These are phyloP conservation scores for Nothomitra cinnamomea DNA, from an alignment of 2,329 filamentous ascomycete species.

Conservation along the genomic window DNA sequence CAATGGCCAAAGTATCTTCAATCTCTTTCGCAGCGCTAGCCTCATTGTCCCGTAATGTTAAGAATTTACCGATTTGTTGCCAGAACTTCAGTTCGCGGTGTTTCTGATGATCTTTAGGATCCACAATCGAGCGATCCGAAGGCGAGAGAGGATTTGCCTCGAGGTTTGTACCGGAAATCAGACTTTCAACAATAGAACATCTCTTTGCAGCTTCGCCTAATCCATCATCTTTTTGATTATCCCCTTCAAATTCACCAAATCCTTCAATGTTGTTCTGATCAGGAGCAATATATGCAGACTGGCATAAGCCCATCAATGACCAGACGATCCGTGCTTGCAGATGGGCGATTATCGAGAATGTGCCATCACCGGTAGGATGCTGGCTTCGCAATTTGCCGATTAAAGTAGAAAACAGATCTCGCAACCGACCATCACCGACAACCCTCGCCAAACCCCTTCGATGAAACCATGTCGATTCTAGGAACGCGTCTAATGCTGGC, in stretches of 20 bases:
- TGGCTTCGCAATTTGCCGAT: conserved; percentile 28
- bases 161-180: conserved; percentile 47
- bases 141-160: neutral
- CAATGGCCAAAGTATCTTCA: conserved; percentile 45
- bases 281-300: conserved; percentile 11
- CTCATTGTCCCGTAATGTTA: conserved; percentile 46
- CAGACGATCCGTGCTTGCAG: conserved; percentile 43
- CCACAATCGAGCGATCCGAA: neutral
- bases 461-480: conserved; percentile 74
- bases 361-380: conserved; percentile 13
- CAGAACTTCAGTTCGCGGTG: conserved; percentile 61
- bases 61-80: conserved; percentile 58
- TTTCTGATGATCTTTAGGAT: conserved; percentile 29
- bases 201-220: conserved; percentile 48
- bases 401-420: conserved; percentile 50
- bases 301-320: conserved; percentile 38
- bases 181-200: conserved; percentile 56
- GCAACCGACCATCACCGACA: conserved; percentile 37
- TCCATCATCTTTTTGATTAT: conserved; percentile 27
- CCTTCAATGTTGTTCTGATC: conserved; percentile 1
- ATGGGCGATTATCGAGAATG: conserved; percentile 23
- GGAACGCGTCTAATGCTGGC: conserved; percentile 52
- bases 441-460: conserved; percentile 35
- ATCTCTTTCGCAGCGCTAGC: conserved; percentile 38
- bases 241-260: conserved; percentile 12